These are phyloP conservation scores for Aspergillus ruber DNA, from an alignment of 2,329 filamentous ascomycete genomes.

Conservation along the genomic window DNA sequence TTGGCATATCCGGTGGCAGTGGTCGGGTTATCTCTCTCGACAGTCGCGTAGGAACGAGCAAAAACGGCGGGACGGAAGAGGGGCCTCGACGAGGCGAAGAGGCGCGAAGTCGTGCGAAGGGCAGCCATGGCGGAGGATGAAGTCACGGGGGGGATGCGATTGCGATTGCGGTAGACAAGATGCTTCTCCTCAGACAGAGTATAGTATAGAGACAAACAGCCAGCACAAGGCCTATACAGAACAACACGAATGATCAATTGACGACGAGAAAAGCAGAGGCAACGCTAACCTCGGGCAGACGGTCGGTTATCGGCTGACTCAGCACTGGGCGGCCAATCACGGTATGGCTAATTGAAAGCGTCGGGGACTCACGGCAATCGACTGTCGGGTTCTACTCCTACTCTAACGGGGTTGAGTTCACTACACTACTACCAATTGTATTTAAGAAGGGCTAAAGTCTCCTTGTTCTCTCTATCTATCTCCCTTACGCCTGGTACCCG, in stretches of 20 bases:
- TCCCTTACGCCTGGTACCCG: neutral
- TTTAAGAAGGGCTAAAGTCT: too few species aligned
- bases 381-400: neutral
- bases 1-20: slow-evolving; percentile 22
- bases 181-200: neutral
- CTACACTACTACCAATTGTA: too few species aligned
- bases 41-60: slow-evolving; percentile 43
- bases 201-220: neutral
- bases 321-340: slow-evolving; percentile 24
- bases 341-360: slow-evolving; percentile 28
- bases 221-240: neutral
- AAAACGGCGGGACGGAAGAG: slow-evolving; percentile 36
- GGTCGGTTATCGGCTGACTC: slow-evolving; percentile 27
- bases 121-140: slow-evolving; percentile 38
- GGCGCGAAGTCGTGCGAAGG: slow-evolving; percentile 43
- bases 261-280: slow-evolving; percentile 1
- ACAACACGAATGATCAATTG: slow-evolving; percentile 1
- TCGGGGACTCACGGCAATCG: slow-evolving; percentile 32
- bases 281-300: slow-evolving; percentile 30
- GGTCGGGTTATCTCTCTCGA: slow-evolving; percentile 30
- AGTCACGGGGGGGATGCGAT: slow-evolving; percentile 1
- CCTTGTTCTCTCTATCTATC: neutral
- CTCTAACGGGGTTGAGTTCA: too few species aligned
- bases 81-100: slow-evolving; percentile 37
- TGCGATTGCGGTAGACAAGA: too few species aligned